Conservation (phyloP, 176 grass and related monocot genomes). For the Paspalum notatum region DNA sequence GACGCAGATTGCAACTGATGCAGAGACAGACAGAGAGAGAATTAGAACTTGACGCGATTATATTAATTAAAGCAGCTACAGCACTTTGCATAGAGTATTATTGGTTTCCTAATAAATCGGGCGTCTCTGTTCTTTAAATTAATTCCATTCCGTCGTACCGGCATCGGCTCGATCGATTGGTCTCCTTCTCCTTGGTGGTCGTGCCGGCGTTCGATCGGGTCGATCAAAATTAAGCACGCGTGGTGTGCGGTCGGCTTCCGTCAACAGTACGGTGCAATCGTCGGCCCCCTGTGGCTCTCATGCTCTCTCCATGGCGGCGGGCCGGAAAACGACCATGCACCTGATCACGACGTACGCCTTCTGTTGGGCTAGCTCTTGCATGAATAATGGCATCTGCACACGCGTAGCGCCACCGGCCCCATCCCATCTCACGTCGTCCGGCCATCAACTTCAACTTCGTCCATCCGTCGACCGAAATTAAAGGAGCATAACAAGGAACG, state of each 20-base stretch:
- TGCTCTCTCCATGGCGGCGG: not conserved
- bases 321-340: constrained; percentile 34
- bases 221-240: too few species aligned
- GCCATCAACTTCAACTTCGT: not conserved
- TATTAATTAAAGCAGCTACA: not conserved
- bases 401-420: not conserved
- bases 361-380: not conserved
- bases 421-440: too few species aligned
- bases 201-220: not conserved
- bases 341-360: constrained; percentile 2
- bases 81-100: not conserved
- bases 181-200: not conserved
- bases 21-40: not conserved
- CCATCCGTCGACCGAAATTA: too few species aligned
- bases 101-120: not conserved
- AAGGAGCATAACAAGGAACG: too few species aligned
- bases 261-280: too few species aligned
- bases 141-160: not conserved
- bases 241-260: too few species aligned
- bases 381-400: not conserved
- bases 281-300: too few species aligned
- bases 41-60: not conserved
- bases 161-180: not conserved
- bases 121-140: not conserved
- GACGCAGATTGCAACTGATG: not conserved